Evolutionary conservation across 2,329 filamentous ascomycete species (phyloP).

Genomic region (Leptoxyphium fumago): DNA sequence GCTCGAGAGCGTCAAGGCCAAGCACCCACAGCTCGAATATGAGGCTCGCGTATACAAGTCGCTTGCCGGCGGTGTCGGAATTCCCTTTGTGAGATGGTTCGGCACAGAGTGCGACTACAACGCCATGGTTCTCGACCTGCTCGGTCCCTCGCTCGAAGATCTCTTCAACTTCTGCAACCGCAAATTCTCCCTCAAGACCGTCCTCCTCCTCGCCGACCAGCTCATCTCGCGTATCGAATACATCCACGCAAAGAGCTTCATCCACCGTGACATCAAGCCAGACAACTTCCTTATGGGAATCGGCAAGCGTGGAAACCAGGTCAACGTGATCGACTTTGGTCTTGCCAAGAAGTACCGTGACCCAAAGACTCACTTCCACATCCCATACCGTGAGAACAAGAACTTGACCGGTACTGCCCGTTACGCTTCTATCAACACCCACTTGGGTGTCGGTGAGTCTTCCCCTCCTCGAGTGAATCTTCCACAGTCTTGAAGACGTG

Average conservation of each 20-base stretch:
- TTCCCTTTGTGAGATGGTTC: slow-evolving; percentile 98
- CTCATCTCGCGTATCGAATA: slow-evolving; percentile 99
- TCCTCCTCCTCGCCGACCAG: slow-evolving; percentile 89
- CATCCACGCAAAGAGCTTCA: slow-evolving; percentile 98
- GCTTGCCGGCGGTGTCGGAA: slow-evolving; percentile 90
- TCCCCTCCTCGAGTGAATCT: background rate
- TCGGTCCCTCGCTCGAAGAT: slow-evolving; percentile 90
- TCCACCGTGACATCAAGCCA: slow-evolving; percentile 98
- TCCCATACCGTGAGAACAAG: slow-evolving; percentile 99
- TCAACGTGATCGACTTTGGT: slow-evolving; percentile 98
- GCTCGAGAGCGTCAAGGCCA: slow-evolving; percentile 97
- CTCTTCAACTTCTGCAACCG: slow-evolving; percentile 99
- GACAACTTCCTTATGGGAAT: slow-evolving; percentile 99
- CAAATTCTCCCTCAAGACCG: slow-evolving; percentile 98
- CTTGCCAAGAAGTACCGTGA: slow-evolving; percentile 99
- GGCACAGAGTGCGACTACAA: slow-evolving; percentile 99
- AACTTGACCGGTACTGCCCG: slow-evolving; percentile 97
- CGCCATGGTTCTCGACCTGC: slow-evolving; percentile 95
- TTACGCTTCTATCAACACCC: slow-evolving; percentile 98
- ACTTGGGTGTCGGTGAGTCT: slow-evolving; percentile 72
- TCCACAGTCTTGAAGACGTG: background rate
- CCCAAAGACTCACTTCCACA: slow-evolving; percentile 99
- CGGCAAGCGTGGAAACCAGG: slow-evolving; percentile 96
- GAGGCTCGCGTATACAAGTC: slow-evolving; percentile 85
- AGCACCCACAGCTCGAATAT: slow-evolving; percentile 97